Evolutionary conservation across 1,139 yeast species (phyloP).

Genomic region (Lodderomyces theae): DNA sequence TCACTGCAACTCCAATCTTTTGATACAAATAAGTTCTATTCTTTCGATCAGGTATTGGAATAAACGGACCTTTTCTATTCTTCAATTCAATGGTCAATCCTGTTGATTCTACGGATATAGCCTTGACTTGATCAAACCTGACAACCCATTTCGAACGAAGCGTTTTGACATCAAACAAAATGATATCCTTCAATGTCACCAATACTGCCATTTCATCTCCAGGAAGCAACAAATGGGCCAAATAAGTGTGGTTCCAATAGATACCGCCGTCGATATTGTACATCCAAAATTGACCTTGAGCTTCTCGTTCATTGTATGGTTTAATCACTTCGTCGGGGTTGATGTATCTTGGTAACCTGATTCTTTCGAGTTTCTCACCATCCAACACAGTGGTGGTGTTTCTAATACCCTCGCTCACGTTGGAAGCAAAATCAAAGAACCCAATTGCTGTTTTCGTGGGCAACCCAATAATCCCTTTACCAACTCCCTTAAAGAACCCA

Average conservation of each 20-base stretch:
- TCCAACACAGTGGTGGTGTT: conserved; percentile 92
- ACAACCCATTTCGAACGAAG: conserved; percentile 67
- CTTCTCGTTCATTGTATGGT: conserved; percentile 77
- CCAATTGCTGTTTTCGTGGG: conserved; percentile 98
- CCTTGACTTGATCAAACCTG: conserved; percentile 55
- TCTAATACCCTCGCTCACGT: conserved; percentile 90
- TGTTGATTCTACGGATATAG: conserved; percentile 73
- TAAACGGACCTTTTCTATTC: conserved; percentile 63
- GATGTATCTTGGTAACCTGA: conserved; percentile 77
- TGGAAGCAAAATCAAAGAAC: conserved; percentile 85
- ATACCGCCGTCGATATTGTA: conserved; percentile 80
- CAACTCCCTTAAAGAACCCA: conserved; percentile 91
- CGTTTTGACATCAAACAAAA: conserved; percentile 65
- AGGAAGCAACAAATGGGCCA: conserved; percentile 81
- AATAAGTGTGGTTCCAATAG: conserved; percentile 66
- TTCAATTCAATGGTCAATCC: conserved; percentile 73
- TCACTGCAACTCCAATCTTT: conserved; percentile 77
- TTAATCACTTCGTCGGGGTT: conserved; percentile 67
- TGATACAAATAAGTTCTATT: conserved; percentile 68
- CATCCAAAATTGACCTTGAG: conserved; percentile 94
- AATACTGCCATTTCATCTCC: conserved; percentile 78
- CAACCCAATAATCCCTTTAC: conserved; percentile 89
- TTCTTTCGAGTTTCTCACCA: conserved; percentile 72
- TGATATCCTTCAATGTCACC: conserved; percentile 69
- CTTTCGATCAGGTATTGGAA: conserved; percentile 71